Evolutionary conservation across 495 filamentous ascomycete genomes (phyloP).

Genomic region (Penicillium bialowiezense): DNA sequence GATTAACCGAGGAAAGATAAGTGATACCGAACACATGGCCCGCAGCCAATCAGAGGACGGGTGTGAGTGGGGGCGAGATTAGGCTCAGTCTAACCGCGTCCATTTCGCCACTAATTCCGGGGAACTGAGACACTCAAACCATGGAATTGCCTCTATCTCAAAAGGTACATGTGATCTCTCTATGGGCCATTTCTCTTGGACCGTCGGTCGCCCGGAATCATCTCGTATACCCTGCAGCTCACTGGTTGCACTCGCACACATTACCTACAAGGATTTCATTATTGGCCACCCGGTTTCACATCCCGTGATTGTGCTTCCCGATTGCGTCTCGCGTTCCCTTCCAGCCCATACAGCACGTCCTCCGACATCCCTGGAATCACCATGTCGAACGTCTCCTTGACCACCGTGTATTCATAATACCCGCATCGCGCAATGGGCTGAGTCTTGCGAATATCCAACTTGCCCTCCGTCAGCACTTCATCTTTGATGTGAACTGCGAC

Average conservation of each 20-base stretch:
- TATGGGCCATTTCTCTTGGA: neutral
- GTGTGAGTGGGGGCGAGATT: neutral
- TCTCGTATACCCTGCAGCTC: neutral
- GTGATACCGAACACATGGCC: conserved; percentile 2
- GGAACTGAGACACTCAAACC: neutral
- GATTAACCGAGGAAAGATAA: conserved; percentile 7
- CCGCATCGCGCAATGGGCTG: conserved; percentile 58
- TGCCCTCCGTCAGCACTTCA: conserved; percentile 47
- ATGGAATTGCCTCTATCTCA: neutral
- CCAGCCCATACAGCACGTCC: conserved; percentile 32
- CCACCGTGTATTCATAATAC: conserved; percentile 54
- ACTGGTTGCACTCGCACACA: no score
- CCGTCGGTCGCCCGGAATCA: conserved; percentile 2
- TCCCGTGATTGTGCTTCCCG: conserved; percentile 8
- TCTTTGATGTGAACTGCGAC: conserved; percentile 54
- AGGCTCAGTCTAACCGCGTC: neutral
- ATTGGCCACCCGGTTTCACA: neutral
- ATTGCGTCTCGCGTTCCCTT: conserved; percentile 19
- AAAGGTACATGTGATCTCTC: neutral
- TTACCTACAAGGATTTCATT: neutral
- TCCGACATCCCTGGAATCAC: conserved; percentile 37
- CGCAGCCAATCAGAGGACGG: neutral
- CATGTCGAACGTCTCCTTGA: conserved; percentile 54
- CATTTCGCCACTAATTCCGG: neutral
- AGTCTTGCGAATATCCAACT: conserved; percentile 52